Base-by-base conservation (phyloP, 2,329 filamentous ascomycete genomes). In the Apiospora aurea region DNA sequence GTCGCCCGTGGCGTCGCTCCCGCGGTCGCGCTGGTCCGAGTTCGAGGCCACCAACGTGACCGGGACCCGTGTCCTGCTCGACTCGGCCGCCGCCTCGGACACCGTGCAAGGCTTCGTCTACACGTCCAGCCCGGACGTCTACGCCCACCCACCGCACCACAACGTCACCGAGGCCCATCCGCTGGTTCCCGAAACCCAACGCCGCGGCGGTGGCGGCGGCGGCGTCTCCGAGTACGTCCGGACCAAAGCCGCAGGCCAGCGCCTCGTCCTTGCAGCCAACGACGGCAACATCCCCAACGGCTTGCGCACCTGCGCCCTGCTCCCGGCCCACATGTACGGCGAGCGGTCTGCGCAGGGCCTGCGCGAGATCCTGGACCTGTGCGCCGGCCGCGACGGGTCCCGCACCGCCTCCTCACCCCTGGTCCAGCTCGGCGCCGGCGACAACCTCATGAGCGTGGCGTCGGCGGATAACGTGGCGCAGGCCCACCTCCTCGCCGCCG, bases 241-340 rank as follows among this genome's bases (percentile, higher is more conserved):
- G 13, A 81, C 80, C 26, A 83, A 83, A 72, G 78, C 79, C 0
- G 74, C 78, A 1, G 82, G 78, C 0, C 80, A 83, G 67, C 11
- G 70, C 0, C 61, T 79, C 2, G 81, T 82, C 1, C 77, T 76
- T 1, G 73, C 72, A 1, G 77, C 80, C 14, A 82, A 82, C 70
- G n/a, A 74, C 0, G n/a, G 74, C 0, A 57, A 73, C 0, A 70
- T 53, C 2, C 1, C 5, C 16, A 0, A 18, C 26, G 44, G 44
- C 5, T 73, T 83, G 4, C 73, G 74, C 8, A 81, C 81, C 0
- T 74, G 73, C 0, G 69, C 69, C 1, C 57, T 84, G 1, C 76
- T 80, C 0, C 75, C 80, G 0, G 78, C 77, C 0, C 76, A 78
- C 71, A 77, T 80, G 0, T 83, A 83, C 70, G 82, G 82, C 21